A percentile compares a stretch with the other conserved stretches of the same genome.
These are phyloP conservation scores for Prunus yedoensis DNA, from an alignment of 331 rosid genomes.

Conservation along the genomic window DNA sequence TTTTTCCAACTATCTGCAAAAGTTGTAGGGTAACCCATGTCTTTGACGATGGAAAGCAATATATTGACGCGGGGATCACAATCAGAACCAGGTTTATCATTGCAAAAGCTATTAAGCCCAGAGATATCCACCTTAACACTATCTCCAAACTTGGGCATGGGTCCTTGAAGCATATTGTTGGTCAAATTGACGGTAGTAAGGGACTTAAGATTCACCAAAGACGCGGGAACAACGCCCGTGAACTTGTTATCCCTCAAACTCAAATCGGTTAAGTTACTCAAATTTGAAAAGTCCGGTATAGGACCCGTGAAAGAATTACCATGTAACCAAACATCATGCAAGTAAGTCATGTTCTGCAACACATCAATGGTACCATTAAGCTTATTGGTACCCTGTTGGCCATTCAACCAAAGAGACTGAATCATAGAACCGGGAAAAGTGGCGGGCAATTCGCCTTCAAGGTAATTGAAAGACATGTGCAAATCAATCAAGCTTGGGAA, in stretches of 20 bases:
- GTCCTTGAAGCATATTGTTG: slow-evolving; percentile 76
- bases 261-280: slow-evolving; percentile 19
- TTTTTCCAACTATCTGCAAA: slow-evolving; percentile 68
- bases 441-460: slow-evolving; percentile 63
- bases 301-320: slow-evolving; percentile 70
- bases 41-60: slow-evolving; percentile 41
- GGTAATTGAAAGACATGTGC: slow-evolving; percentile 47
- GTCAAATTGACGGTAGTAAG: slow-evolving; percentile 50
- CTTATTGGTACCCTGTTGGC: slow-evolving; percentile 41
- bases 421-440: slow-evolving; percentile 45
- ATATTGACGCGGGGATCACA: slow-evolving; percentile 55
- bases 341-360: slow-evolving; percentile 49
- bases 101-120: slow-evolving; percentile 50
- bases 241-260: slow-evolving; percentile 68
- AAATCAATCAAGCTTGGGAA: slow-evolving; percentile 46
- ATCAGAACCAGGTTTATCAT: slow-evolving; percentile 18
- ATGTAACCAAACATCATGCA: slow-evolving; percentile 53
- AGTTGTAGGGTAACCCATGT: slow-evolving; percentile 49
- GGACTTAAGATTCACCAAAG: slow-evolving; percentile 39
- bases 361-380: slow-evolving; percentile 68
- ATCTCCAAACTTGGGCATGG: slow-evolving; percentile 43
- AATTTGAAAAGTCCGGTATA: slow-evolving; percentile 58
- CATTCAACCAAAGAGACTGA: slow-evolving; percentile 58
- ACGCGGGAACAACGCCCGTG: slow-evolving; percentile 69
- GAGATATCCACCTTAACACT: slow-evolving; percentile 40